Conservation (phyloP, 495 filamentous ascomycete species). For the Massariosphaeria phaeospora region DNA sequence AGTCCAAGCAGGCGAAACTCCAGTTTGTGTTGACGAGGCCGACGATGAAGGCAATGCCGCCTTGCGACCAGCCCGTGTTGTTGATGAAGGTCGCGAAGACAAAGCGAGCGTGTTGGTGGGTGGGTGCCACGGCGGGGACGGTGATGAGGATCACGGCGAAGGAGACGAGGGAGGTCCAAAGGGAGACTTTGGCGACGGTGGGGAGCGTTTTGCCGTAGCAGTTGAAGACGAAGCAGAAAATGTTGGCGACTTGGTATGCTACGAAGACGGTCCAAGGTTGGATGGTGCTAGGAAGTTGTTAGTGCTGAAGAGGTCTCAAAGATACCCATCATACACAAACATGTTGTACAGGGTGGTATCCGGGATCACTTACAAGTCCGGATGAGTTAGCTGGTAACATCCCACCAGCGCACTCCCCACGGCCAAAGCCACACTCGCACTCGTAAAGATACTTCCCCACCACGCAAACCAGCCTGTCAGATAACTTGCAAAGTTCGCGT, state of each 20-base stretch:
- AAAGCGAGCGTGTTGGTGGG: slow-evolving; percentile 52
- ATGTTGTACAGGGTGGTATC: slow-evolving; percentile 21
- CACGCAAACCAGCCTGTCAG: slow-evolving; percentile 56
- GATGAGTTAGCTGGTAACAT: slow-evolving; percentile 56
- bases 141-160: slow-evolving; percentile 54
- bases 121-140: slow-evolving; percentile 51
- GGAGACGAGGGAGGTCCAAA: slow-evolving; percentile 52
- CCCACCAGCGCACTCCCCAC: slow-evolving; percentile 51
- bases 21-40: slow-evolving; percentile 60
- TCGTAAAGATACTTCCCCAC: slow-evolving; percentile 55
- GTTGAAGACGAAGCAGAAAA: slow-evolving; percentile 57
- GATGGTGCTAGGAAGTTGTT: slow-evolving; percentile 41
- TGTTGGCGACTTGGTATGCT: slow-evolving; percentile 49
- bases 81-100: slow-evolving; percentile 61
- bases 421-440: slow-evolving; percentile 54
- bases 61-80: slow-evolving; percentile 55
- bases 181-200: slow-evolving; percentile 45
- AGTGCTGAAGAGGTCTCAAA: slow-evolving; percentile 16
- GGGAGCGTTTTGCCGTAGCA: slow-evolving; percentile 53
- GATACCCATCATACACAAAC: background rate
- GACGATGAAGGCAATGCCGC: slow-evolving; percentile 61
- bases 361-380: slow-evolving; percentile 46
- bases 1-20: slow-evolving; percentile 58
- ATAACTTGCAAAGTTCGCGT: slow-evolving; percentile 51
- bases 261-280: slow-evolving; percentile 53